Evolutionary conservation across 306 rosid species (phyloP).

Genomic region (Cucumis hystrix): DNA sequence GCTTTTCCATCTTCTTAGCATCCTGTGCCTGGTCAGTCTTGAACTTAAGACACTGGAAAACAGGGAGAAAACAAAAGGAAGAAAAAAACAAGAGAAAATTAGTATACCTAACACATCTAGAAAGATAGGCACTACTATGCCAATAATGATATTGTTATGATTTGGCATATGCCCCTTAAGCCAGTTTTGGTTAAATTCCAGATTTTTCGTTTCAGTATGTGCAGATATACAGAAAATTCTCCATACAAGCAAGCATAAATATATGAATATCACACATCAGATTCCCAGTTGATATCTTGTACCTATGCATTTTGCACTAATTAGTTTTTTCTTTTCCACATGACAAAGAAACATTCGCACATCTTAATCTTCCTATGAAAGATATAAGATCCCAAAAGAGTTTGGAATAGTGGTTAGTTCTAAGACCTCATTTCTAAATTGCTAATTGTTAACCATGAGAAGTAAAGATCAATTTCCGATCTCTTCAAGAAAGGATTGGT

Average conservation of each 20-base stretch:
- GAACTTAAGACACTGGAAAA: slow-evolving; percentile 62
- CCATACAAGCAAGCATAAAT: neutral
- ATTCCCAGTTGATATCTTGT: neutral
- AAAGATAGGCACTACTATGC: neutral
- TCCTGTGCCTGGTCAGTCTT: slow-evolving; percentile 96
- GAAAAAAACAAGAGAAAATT: neutral
- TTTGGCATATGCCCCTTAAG: neutral
- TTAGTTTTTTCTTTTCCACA: neutral
- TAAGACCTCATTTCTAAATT: neutral
- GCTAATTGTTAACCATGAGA: neutral
- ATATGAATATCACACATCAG: too few species aligned
- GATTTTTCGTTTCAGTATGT: neutral
- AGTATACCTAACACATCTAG: neutral
- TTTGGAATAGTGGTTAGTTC: neutral
- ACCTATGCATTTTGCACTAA: neutral
- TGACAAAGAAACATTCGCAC: neutral
- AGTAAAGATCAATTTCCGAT: too few species aligned
- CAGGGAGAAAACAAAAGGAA: neutral
- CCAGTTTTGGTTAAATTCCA: neutral
- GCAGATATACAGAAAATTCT: neutral
- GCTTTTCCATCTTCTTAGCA: slow-evolving; percentile 76
- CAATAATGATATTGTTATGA: neutral
- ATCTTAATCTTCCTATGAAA: neutral
- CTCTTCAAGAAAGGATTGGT: too few species aligned
- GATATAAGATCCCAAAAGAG: neutral